Base-by-base conservation (phyloP, 371 early-diverging fungal species). In the Mucor circinelloides region DNA sequence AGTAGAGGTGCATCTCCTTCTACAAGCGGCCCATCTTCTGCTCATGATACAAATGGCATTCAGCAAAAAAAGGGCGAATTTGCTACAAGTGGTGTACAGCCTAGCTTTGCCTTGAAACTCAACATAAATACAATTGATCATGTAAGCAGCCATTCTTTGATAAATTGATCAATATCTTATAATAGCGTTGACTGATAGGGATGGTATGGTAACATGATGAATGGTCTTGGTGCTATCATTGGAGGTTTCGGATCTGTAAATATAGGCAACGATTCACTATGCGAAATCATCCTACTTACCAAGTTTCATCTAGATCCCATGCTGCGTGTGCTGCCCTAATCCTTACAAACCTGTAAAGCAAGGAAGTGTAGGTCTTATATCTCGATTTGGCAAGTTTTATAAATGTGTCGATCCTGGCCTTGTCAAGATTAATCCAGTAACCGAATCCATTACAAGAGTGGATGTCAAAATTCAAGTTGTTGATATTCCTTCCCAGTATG, bases 341-440 rank as follows among this genome's bases (percentile, higher is more conserved):
- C 95, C 95, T 9, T 95, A 83, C 77, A 89, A 88, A 61, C 69
- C 79, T 15, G 82, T 95, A 9, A 73, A 79, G 5, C 91, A 91
- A 75, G 92, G 92, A 25, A 73, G 70, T 42, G 92, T 96, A 34
- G 96, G 92, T 6, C 71, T 96, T 4, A 80, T 96, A 5, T 81
- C 88, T 34, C 83, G 90, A 7, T 96, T 94, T 74, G 96, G 96
- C 12, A 87, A 91, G 42, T 95, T 87, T 74, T 93, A 93, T 84
- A 91, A 91, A 75, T 89, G 88, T n/a, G 93, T 92, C 0, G 95
- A 96, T 76, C 97, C 97, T 13, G 97, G 97, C 6, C 75, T 96
- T 58, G 87, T 91, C 60, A 76, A 83, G 76, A 74, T 79, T 63
- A 96, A 97, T 75, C 85, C 88, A 0, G 55, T 88, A 32, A 90